Conservation (phyloP, 148 eudicot species). For the Rhododendron simsii region DNA sequence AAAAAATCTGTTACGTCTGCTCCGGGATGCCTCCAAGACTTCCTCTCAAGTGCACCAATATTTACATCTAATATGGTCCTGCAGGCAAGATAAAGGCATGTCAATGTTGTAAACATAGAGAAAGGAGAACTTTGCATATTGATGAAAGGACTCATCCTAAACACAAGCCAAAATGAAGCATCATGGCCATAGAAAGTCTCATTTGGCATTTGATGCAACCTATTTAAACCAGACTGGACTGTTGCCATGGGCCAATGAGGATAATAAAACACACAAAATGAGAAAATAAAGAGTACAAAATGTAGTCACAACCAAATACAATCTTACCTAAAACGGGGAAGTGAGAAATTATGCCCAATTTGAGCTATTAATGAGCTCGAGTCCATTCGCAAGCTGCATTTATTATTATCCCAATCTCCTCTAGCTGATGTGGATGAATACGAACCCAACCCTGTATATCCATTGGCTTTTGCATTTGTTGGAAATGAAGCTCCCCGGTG, state of each 20-base stretch:
- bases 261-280: background rate
- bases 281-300: background rate
- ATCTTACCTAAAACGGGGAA: slow-evolving; percentile 29
- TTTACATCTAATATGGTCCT: slow-evolving; percentile 38
- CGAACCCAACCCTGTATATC: slow-evolving; percentile 9
- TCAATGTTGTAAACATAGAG: background rate
- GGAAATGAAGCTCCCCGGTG: slow-evolving; percentile 7
- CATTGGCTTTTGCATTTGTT: slow-evolving; percentile 9
- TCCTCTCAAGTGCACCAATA: slow-evolving; percentile 22
- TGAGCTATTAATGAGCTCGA: slow-evolving; percentile 12
- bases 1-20: slow-evolving; percentile 34
- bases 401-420: slow-evolving; percentile 13
- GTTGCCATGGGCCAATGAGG: background rate
- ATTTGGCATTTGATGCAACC: background rate
- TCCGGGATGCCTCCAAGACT: slow-evolving; percentile 31
- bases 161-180: background rate
- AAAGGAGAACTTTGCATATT: background rate
- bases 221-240: background rate
- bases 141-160: background rate
- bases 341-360: slow-evolving; percentile 23
- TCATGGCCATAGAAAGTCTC: background rate
- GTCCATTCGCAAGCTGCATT: background rate
- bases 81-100: background rate
- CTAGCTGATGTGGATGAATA: slow-evolving; percentile 9
- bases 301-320: background rate